Evolutionary conservation across 306 rosid genomes (phyloP).

Genomic region (Malus orientalis): DNA sequence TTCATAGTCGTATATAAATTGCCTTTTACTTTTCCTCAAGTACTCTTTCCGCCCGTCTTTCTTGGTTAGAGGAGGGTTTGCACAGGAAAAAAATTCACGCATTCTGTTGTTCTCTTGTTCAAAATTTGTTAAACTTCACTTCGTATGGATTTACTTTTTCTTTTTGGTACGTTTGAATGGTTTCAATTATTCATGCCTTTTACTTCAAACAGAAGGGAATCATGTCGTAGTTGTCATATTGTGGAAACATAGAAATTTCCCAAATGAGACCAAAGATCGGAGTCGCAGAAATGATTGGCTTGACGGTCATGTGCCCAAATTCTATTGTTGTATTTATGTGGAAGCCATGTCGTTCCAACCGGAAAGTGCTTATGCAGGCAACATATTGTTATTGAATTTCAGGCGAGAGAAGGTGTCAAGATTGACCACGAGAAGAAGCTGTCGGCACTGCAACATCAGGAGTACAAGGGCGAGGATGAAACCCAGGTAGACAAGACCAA

Average conservation of each 20-base stretch:
- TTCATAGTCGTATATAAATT: background rate
- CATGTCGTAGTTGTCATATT: background rate
- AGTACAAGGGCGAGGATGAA: conserved; percentile 89
- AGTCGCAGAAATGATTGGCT: background rate
- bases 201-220: background rate
- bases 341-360: conserved; percentile 18
- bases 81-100: background rate
- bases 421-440: conserved; percentile 88
- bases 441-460: conserved; percentile 72
- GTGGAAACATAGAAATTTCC: background rate
- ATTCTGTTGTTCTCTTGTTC: background rate
- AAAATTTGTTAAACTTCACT: background rate
- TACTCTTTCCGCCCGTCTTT: background rate
- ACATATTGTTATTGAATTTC: conserved; percentile 21
- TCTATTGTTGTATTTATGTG: conserved; percentile 28
- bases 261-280: background rate
- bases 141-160: background rate
- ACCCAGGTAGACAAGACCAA: conserved; percentile 85
- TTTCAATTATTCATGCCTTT: background rate
- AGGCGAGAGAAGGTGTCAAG: conserved; percentile 92
- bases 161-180: background rate
- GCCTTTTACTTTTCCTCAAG: background rate
- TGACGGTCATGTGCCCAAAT: background rate
- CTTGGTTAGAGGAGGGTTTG: background rate
- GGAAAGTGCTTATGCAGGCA: conserved; percentile 24